phyloP scores from a whole-genome alignment of 768 basidiomycete species.

The Saitozyma sp. region DNA sequence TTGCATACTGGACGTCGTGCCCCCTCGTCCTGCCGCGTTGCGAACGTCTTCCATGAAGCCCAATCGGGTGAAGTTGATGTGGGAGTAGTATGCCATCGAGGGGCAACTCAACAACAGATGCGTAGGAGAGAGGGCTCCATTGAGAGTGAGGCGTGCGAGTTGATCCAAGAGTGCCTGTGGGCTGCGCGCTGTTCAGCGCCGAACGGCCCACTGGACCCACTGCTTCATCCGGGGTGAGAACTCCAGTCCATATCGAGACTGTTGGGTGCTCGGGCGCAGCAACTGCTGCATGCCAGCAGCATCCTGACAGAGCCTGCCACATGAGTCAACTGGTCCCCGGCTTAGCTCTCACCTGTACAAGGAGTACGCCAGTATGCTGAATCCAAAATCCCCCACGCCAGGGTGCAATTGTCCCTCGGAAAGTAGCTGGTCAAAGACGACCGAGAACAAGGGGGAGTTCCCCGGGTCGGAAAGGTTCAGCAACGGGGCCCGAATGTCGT shows the following conservation, averaged over 20 bases:
- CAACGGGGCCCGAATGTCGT: conserved; percentile 7
- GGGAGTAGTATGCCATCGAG: conserved; percentile 15
- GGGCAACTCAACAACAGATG: conserved; percentile 12
- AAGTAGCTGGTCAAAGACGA: conserved; percentile 4
- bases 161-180: conserved; percentile 16
- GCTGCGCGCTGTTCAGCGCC: not conserved
- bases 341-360: conserved; percentile 14
- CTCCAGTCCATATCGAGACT: conserved; percentile 1
- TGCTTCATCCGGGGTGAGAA: conserved; percentile 3
- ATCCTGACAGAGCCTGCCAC: conserved; percentile 13
- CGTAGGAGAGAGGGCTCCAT: conserved; percentile 5
- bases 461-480: conserved; percentile 3
- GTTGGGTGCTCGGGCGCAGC: not conserved
- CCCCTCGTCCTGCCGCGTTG: conserved; percentile 20
- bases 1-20: not conserved
- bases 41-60: conserved; percentile 17
- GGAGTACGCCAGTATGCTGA: conserved; percentile 12
- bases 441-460: conserved; percentile 1
- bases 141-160: conserved; percentile 5
- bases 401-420: not conserved
- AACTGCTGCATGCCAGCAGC: not conserved
- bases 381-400: conserved; percentile 9
- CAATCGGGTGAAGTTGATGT: conserved; percentile 14
- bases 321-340: not conserved
- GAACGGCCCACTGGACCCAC: not conserved